Evolutionary conservation across 495 filamentous ascomycete genomes (phyloP).

Genomic region (Neurospora sp.): DNA sequence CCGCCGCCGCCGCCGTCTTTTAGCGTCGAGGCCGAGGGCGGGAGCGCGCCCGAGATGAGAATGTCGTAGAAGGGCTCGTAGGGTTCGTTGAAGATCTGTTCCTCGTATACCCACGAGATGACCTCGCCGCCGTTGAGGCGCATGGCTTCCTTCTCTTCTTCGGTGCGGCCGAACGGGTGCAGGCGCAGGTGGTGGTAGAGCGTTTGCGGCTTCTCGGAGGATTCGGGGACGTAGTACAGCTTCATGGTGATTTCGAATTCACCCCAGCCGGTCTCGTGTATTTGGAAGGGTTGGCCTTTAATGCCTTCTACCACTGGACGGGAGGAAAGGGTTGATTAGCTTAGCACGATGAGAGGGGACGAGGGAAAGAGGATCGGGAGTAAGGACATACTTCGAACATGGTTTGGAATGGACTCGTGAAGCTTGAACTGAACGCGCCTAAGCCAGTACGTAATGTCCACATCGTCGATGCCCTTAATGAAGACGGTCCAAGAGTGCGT

Average conservation of each 20-base stretch:
- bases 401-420: slow-evolving; percentile 87
- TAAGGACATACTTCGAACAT: slow-evolving; percentile 51
- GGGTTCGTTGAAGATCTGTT: slow-evolving; percentile 92
- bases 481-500: slow-evolving; percentile 94
- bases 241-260: slow-evolving; percentile 95
- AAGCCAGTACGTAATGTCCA: slow-evolving; percentile 89
- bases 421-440: slow-evolving; percentile 97
- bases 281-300: slow-evolving; percentile 70
- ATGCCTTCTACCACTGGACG: slow-evolving; percentile 39
- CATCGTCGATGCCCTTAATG: slow-evolving; percentile 73
- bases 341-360: not conserved
- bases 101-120: slow-evolving; percentile 70
- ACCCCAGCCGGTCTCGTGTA: slow-evolving; percentile 91
- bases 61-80: slow-evolving; percentile 80
- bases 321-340: not conserved
- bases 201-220: slow-evolving; percentile 81
- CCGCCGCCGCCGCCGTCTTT: slow-evolving; percentile 12
- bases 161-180: slow-evolving; percentile 72
- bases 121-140: slow-evolving; percentile 56
- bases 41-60: slow-evolving; percentile 53
- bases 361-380: not conserved
- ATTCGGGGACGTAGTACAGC: slow-evolving; percentile 78
- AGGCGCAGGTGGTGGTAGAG: slow-evolving; percentile 84
- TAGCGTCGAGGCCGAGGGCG: slow-evolving; percentile 14
- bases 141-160: slow-evolving; percentile 59